Evolutionary conservation across 2,329 filamentous ascomycete genomes (phyloP), one percentile per base, ranked within the genome.

Genomic region (Sporothrix globosa): DNA sequence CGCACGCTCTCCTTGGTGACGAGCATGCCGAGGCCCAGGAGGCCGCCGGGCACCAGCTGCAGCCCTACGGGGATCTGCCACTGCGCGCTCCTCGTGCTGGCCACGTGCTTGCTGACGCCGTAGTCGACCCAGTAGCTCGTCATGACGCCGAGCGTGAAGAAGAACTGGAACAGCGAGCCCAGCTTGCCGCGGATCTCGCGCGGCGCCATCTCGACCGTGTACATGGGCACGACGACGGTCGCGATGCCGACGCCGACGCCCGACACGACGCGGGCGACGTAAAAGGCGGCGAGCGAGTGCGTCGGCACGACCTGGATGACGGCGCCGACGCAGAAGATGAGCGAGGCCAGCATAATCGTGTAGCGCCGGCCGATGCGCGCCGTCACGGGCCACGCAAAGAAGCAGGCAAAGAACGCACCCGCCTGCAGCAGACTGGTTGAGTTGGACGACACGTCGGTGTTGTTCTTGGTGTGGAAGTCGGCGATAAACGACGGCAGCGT

Each of bases 151-250:
- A 91, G 79, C 0, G 89, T 92, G 78, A 92, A 91, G 79, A 91
- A 89, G 3, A 92, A 83, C 80, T 92, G 90, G 78, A 92, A 92
- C 14, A 84, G 85, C 61, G 85, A 85, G 65, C 92, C 87, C 73
- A 92, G 83, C 4, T 87, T 83, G 69, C 88, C 90, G 73, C 90
- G 85, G 66, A 92, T 87, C 77, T 87, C 88, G 17, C 87, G 84
- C 0, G 90, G 90, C 0, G 88, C 87, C 6, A 86, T 90, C 79
- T 92, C 90, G n/a, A 86, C 86, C 75, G 91, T 89, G 76, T 91
- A 92, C 87, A 92, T 89, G n/a, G 89, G 88, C 0, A 90, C 88
- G 14, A 89, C 79, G 5, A 91, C 90, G n/a, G 90, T 91, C 69
- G 92, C 85, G 11, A 86, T 88, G 69, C 90, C 90, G 54, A 92